Base-by-base conservation (phyloP, 2,329 filamentous ascomycete genomes). In the Dactylellina drechsleri region DNA sequence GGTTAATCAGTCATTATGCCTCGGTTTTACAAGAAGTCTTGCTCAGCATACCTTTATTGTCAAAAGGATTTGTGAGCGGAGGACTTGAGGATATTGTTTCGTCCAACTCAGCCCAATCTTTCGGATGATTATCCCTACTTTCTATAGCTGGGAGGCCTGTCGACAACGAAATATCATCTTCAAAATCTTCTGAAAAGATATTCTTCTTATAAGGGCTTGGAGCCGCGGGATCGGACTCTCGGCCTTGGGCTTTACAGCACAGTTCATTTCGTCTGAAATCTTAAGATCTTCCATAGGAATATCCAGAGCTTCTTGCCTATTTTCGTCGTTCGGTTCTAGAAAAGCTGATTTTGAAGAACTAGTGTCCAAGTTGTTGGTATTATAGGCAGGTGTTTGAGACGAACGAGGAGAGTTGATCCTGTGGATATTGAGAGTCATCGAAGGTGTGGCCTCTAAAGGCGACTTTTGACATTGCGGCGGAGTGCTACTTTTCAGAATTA, bases 341-440 rank as follows among this genome's bases (percentile, higher is more conserved):
- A 16, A 3, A 28, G 26, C 13, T 45, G 12, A 16, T 45, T 45
- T 16, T 10, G 41, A 45, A 12, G 4, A 45, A 16, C 2, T 13
- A 10, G 41, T 16, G 7, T 28, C 26, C 26, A 28, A 28, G 26
- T 28, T 28, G 26, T 28, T 28, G 3, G 3, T 28, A 28, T 28
- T 28, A 7, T 7, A 7, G 26, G 7, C 26, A 28, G 26, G 26
- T 3, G 26, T 28, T 28, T 54, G 47, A 40, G 56, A n/a, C n/a
- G 2, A 18, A 31, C 2, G 56, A 8, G 49, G 47, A 13, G 56
- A 47, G 18, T 26, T 26, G 6, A 26, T 23, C 13, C 43, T 66
- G 4, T 45, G 28, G 13, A 73, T 66, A 40, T 73, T 73, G n/a
- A 73, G 47, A 8, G 58, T 66, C 15, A 73, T 40, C 12, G 36